A percentile compares a stretch with the other conserved stretches of the same genome.
Conservation (phyloP, 73 alveolate species). For the Paramecium bursaria region DNA sequence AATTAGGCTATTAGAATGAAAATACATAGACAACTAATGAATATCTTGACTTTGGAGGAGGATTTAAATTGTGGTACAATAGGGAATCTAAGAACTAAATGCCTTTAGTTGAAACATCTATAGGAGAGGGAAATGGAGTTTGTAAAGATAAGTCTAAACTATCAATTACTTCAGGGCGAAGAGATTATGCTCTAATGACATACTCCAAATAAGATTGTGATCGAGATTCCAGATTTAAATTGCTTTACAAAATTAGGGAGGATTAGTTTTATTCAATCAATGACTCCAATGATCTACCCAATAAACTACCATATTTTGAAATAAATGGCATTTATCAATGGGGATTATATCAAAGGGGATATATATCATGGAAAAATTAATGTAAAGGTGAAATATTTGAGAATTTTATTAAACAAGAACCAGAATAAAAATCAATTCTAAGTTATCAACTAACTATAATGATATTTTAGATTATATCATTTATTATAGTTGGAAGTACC, state of each 20-base stretch:
- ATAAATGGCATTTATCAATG: conserved; percentile 15
- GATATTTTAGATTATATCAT: no score
- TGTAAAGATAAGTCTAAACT: conserved; percentile 6
- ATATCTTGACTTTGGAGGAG: no score
- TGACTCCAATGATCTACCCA: background rate
- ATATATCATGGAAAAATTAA: conserved; percentile 26
- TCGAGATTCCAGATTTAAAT: conserved; percentile 30
- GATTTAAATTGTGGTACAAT: background rate
- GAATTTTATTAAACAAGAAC: no score
- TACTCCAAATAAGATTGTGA: conserved; percentile 12
- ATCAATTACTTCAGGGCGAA: conserved; percentile 1
- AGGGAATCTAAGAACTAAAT: background rate
- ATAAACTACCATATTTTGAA: conserved; percentile 1
- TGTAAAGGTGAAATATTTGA: conserved; percentile 32
- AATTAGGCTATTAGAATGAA: no score
- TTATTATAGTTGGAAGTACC: no score
- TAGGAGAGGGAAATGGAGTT: conserved; percentile 27
- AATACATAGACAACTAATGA: no score
- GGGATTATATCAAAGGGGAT: conserved; percentile 40
- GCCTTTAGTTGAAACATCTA: conserved; percentile 8
- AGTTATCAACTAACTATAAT: no score
- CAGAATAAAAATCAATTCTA: no score
- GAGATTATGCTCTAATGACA: conserved; percentile 29
- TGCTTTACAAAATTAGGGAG: background rate
- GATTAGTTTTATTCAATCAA: conserved; percentile 4